phyloP scores from a whole-genome alignment of 2,329 filamentous ascomycete species.

The Cercospora citrullina region DNA sequence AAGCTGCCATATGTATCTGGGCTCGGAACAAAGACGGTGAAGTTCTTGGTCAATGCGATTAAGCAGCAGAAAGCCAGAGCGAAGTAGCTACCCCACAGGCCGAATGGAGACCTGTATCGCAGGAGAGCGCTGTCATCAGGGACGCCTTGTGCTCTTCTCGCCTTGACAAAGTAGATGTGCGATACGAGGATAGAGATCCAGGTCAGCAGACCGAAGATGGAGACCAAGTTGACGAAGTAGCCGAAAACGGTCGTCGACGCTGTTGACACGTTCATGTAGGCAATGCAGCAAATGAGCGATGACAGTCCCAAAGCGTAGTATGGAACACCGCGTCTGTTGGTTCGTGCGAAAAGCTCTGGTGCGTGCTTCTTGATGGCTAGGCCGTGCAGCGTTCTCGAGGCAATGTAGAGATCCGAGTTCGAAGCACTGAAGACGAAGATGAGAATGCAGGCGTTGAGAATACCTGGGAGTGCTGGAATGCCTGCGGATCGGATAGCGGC shows the following conservation, averaged over 20 bases:
- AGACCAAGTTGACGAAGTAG: constrained; percentile 51
- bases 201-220: constrained; percentile 45
- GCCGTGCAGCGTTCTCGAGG: constrained; percentile 59
- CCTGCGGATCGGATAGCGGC: constrained; percentile 67
- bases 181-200: constrained; percentile 54
- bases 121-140: constrained; percentile 41
- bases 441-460: constrained; percentile 73
- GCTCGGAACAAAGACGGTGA: constrained; percentile 63
- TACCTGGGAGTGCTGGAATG: constrained; percentile 63
- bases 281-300: constrained; percentile 61
- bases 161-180: constrained; percentile 52
- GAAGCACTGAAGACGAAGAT: constrained; percentile 75
- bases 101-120: constrained; percentile 66
- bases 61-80: constrained; percentile 70
- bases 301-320: constrained; percentile 64
- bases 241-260: constrained; percentile 47
- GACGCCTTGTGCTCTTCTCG: constrained; percentile 49
- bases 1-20: constrained; percentile 54
- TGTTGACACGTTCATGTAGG: constrained; percentile 48
- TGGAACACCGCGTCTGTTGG: constrained; percentile 70
- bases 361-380: constrained; percentile 71
- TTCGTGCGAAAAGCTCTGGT: constrained; percentile 69
- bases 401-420: constrained; percentile 76
- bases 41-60: constrained; percentile 82
- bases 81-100: constrained; percentile 66